Base-by-base conservation (phyloP, 495 filamentous ascomycete genomes). In the Aspergillus hancockii region DNA sequence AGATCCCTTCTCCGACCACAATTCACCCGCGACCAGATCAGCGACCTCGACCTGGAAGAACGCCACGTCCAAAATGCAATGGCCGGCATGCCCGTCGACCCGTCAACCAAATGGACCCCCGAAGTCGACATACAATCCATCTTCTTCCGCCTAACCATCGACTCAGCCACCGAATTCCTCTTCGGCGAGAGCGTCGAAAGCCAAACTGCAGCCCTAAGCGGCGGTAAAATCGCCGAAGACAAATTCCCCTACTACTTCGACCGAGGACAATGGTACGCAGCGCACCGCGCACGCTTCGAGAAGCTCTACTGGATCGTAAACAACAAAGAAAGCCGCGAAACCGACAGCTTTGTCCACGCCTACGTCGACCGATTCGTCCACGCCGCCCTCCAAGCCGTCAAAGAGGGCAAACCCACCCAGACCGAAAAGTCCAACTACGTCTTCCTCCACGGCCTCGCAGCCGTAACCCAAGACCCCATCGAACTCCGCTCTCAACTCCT, bases 111-210 rank as follows among this genome's bases (percentile, higher is more conserved):
- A 55, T 83, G 80, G 80, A 81, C 78, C 7, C 47, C 67, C 21
- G 63, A 60, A 2, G 75, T 82, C 28, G 81, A 88, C 63, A 76
- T 88, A 46, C 83, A 84, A 58, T 68, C 73, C 10, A 75, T 89
- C 34, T 86, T 89, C 71, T 88, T 83, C 73, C 78, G 79, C 21
- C 75, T 89, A 65, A 87, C 86, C 5, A 78, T 90, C 28, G 88
- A 90, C 71, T 82, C 81, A 8, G 81, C 85, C 14, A 88, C 84
- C 4, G 85, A 88, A 52, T 87, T 90, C 63, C 78, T 89, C 32
- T 87, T 90, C 63, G 87, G 87, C 19, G 76, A 84, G 62, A 83
- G 79, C 63, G 67, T 75, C 14, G 67, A 82, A 30, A 75, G 70
- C 63, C 77, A 74, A 58, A 58, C 55, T 18, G 68, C 63, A 38